phyloP scores from a whole-genome alignment of 176 grass and related monocot genomes.

The Zoysia pacifica region DNA sequence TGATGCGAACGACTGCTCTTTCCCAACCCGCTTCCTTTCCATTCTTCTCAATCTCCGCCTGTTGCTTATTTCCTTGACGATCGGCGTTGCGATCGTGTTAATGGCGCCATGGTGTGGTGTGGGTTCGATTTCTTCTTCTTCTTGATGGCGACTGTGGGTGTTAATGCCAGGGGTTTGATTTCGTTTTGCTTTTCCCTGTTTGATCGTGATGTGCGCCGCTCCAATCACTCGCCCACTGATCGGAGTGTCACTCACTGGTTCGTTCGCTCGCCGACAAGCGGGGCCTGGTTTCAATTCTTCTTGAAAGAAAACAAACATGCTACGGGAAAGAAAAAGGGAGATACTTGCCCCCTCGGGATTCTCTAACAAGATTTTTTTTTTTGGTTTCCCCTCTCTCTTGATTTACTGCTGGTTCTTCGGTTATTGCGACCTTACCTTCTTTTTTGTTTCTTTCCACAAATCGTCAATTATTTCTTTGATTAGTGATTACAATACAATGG shows the following conservation, averaged over 20 bases:
- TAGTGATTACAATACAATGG: neutral
- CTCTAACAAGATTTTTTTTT: neutral
- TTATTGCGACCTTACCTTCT: neutral
- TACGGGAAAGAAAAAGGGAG: neutral
- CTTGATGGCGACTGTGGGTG: neutral
- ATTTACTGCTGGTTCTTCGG: neutral
- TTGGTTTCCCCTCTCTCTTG: neutral
- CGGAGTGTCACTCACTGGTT: neutral
- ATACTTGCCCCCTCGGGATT: conserved; percentile 39
- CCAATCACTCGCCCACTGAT: conserved; percentile 28
- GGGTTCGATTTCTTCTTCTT: neutral
- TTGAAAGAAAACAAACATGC: conserved; percentile 2
- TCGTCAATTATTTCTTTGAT: too few species aligned
- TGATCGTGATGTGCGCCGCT: conserved; percentile 20
- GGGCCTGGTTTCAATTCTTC: conserved; percentile 20
- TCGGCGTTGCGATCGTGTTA: neutral
- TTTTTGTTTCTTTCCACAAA: neutral
- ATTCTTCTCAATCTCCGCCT: neutral
- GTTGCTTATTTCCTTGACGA: neutral
- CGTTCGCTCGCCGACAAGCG: neutral
- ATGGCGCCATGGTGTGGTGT: neutral
- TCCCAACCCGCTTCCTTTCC: neutral
- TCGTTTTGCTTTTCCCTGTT: neutral
- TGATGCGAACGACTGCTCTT: neutral
- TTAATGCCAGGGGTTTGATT: neutral